Base-by-base conservation (phyloP, 352 stramenopile species). In the Phytopythium mirpurense region DNA sequence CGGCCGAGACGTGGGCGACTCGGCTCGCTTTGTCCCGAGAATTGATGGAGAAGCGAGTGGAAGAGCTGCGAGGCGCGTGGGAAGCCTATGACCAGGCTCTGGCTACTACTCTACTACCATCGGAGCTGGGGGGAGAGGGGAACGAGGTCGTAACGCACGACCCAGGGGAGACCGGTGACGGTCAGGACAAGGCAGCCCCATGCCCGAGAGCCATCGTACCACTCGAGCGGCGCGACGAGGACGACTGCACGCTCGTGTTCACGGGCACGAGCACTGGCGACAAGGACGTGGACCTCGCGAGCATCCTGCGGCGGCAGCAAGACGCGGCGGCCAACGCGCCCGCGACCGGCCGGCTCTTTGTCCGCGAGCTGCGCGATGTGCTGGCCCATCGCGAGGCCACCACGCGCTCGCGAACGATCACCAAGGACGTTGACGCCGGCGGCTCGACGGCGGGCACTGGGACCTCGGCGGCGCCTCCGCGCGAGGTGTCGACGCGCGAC, bases 221-320 rank as follows among this genome's bases (percentile, higher is more conserved):
- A 14, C n/a, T 23, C 27, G 15, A 41, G 21, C 21, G 18, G 3
- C 29, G 12, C 9, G 19, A 41, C 57, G 51, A 72, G n/a, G 40
- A 53, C 32, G 50, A 66, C 18, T 76, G 56, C 46, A 74, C 78
- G 45, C 46, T 84, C 45, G 67, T 90, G 16, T 90, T 88, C 52
- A 88, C 74, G 19, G 79, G 74, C n/a, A 90, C 79, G 21, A 90
- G 79, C 52, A 90, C 70, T 3, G 79, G 76, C 40, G 74, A 90
- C 41, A 67, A 68, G 23, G 75, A 67, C 23, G 86, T 90, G 38
- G 79, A 90, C 49, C 62, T 90, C 23, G 50, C 72, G 40, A 62
- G 58, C 27, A 57, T 78, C 11, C 43, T 85, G n/a, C 54, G 59
- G 23, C 68, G 74, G 23, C 74, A 71, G 21, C 56, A 76, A 21